Percentiles rank a stretch among this genome's conserved stretches.
These are phyloP conservation scores for Nephelium lappaceum DNA, from an alignment of 345 rosid genomes.

Conservation along the genomic window DNA sequence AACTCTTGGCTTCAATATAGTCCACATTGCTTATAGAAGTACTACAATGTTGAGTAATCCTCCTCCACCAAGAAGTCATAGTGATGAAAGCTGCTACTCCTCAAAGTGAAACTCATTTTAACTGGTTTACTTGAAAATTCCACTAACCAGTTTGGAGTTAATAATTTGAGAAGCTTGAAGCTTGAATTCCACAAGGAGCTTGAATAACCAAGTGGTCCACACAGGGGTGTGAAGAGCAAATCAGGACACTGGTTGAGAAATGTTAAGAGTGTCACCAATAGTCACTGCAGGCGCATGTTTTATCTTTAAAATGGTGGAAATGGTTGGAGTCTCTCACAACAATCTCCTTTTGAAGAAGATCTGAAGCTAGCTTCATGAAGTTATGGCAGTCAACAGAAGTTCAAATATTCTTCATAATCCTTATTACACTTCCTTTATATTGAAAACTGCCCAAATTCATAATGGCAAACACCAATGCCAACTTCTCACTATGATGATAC, in stretches of 20 bases:
- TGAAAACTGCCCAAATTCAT: conserved; percentile 42
- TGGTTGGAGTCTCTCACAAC: conserved; percentile 80
- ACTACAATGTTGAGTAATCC: not conserved
- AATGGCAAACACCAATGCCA: conserved; percentile 70
- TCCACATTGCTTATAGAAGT: not conserved
- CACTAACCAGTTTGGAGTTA: not conserved
- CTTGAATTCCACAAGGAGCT: not conserved
- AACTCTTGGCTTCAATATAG: not conserved
- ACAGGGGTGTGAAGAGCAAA: not conserved
- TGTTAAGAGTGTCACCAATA: conserved; percentile 55
- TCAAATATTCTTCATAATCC: conserved; percentile 77
- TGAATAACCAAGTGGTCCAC: not conserved
- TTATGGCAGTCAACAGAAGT: conserved; percentile 86
- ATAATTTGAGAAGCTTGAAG: not conserved
- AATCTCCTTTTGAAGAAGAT: conserved; percentile 64
- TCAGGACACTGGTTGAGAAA: not conserved
- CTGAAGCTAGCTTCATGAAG: conserved; percentile 84
- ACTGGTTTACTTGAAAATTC: not conserved
- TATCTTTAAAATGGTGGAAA: conserved; percentile 75
- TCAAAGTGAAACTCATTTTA: not conserved
- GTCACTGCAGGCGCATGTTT: conserved; percentile 74
- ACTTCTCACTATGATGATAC: conserved; percentile 91
- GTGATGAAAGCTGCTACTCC: not conserved
- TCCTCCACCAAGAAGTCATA: not conserved
- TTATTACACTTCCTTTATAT: conserved; percentile 35